These are phyloP conservation scores for Geum urbanum DNA, from an alignment of 306 rosid species.

Conservation along the genomic window DNA sequence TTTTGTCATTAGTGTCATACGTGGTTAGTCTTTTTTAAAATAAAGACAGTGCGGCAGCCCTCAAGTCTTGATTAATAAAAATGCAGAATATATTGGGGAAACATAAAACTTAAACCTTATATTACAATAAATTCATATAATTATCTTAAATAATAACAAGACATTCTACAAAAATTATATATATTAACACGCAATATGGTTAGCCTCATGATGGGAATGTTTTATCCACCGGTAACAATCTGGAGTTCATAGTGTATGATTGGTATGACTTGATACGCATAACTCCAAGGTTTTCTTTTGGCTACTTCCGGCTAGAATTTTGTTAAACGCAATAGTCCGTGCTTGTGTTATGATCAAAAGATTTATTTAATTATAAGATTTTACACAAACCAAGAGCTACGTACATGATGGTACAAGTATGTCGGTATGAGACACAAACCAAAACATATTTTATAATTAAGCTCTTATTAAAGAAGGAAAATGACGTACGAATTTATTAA, in stretches of 20 bases:
- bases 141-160: no score
- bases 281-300: not conserved
- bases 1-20: not conserved
- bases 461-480: not conserved
- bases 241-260: not conserved
- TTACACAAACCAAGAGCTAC: not conserved
- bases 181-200: no score
- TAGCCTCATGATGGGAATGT: not conserved
- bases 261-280: not conserved
- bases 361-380: not conserved
- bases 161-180: no score
- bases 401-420: not conserved
- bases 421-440: not conserved
- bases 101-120: no score
- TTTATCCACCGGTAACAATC: not conserved
- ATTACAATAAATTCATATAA: no score
- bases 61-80: no score
- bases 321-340: not conserved
- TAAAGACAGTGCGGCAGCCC: no score
- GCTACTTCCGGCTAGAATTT: not conserved
- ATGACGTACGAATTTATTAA: not conserved
- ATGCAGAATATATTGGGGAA: no score
- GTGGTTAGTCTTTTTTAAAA: not conserved
- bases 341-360: not conserved
- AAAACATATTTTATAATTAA: not conserved